Evolutionary conservation across 768 basidiomycete species (phyloP).

Genomic region (Peribolospora kevripleyi): DNA sequence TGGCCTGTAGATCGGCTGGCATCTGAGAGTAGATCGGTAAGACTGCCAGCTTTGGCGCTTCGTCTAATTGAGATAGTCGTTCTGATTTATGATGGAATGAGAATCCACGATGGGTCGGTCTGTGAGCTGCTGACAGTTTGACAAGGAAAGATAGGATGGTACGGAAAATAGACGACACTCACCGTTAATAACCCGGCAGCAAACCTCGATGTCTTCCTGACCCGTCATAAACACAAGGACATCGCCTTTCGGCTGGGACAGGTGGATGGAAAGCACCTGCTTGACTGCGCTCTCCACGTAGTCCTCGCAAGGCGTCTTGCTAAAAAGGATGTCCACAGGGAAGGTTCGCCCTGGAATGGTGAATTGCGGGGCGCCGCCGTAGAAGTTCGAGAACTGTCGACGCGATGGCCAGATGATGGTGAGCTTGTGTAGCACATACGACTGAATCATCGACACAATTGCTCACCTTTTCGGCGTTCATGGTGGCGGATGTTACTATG

Average conservation of each 20-base stretch:
- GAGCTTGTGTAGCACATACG: background rate
- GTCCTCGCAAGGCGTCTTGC: conserved; percentile 95
- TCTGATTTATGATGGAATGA: conserved; percentile 28
- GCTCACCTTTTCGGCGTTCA: conserved; percentile 91
- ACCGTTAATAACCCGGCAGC: conserved; percentile 84
- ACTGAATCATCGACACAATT: background rate
- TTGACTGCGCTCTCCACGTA: conserved; percentile 97
- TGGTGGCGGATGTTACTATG: conserved; percentile 94
- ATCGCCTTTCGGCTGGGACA: conserved; percentile 77
- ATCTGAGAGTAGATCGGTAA: conserved; percentile 97
- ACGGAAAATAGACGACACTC: conserved; percentile 8
- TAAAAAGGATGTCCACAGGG: conserved; percentile 86
- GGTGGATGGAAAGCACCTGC: conserved; percentile 87
- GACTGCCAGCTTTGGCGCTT: conserved; percentile 65
- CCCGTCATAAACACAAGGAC: conserved; percentile 99
- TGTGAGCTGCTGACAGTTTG: background rate
- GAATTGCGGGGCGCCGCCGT: conserved; percentile 80
- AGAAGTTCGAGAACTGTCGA: conserved; percentile 68
- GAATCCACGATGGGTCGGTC: background rate
- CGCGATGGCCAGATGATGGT: background rate
- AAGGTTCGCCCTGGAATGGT: conserved; percentile 89
- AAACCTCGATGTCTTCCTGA: conserved; percentile 95
- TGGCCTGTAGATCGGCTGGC: conserved; percentile 96
- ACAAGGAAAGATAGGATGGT: background rate
- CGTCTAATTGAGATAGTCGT: conserved; percentile 72